Percentiles rank a stretch among this genome's conserved stretches.
These are phyloP conservation scores for Scopulariopsis brevicaulis DNA, from an alignment of 2,329 filamentous ascomycete genomes.

Conservation along the genomic window DNA sequence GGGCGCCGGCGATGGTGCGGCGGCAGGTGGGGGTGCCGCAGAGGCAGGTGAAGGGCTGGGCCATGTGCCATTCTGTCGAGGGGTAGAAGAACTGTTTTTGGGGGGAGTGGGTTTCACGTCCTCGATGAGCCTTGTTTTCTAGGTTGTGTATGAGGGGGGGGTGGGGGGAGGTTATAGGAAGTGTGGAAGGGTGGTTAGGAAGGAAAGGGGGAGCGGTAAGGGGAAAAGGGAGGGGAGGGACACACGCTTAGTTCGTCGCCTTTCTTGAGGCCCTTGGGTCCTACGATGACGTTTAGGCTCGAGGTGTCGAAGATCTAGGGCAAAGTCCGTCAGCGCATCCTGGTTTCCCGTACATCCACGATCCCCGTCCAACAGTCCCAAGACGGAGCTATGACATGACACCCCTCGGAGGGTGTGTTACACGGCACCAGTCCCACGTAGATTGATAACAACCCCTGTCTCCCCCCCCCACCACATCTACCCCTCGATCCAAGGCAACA, in stretches of 20 bases:
- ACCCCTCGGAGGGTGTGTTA: not conserved
- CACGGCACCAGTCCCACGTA: not conserved
- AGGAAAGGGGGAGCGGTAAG: not conserved
- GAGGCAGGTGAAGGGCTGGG: conserved; percentile 57
- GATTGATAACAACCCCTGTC: not conserved
- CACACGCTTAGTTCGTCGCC: conserved; percentile 48
- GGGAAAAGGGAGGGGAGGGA: not conserved
- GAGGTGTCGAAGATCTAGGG: conserved; percentile 47
- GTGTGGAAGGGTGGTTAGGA: not conserved
- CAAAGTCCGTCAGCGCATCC: not conserved
- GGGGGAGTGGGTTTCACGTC: not conserved
- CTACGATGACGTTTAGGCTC: conserved; percentile 44
- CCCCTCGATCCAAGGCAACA: not conserved
- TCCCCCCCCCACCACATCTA: not conserved
- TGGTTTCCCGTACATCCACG: too few relatives aligned
- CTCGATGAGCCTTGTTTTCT: not conserved
- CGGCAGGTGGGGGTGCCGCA: conserved; percentile 47
- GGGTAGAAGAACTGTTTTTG: conserved; percentile 57
- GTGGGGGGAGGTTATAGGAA: not conserved
- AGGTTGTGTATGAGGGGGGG: not conserved
- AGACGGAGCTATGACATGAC: not conserved
- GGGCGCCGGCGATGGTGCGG: conserved; percentile 52
- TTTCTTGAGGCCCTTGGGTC: conserved; percentile 38
- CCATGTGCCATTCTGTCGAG: conserved; percentile 65
- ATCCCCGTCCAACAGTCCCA: not conserved